Conservation (phyloP, 1,284 basidiomycete species). For the Ceratobasidium sp. region DNA sequence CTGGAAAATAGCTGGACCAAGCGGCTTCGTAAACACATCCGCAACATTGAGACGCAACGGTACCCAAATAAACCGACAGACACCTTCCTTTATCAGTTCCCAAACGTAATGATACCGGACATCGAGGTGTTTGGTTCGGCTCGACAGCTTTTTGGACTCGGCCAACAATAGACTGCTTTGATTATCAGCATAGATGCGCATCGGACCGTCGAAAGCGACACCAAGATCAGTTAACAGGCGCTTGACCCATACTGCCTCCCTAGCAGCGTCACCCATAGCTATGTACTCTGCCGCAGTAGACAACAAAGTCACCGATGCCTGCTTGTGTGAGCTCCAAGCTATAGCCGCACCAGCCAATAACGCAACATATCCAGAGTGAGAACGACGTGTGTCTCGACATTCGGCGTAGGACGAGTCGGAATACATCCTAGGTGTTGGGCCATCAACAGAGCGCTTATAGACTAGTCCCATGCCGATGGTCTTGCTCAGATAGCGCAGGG, state of each 20-base stretch:
- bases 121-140: conserved; percentile 52
- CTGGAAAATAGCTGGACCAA: conserved; percentile 2
- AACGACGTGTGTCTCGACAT: conserved; percentile 44
- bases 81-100: conserved; percentile 44
- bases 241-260: conserved; percentile 51
- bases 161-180: conserved; percentile 47
- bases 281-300: conserved; percentile 57
- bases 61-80: conserved; percentile 18
- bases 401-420: conserved; percentile 27
- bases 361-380: conserved; percentile 57
- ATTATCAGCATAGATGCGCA: conserved; percentile 50
- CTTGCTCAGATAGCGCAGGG: conserved; percentile 28
- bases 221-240: conserved; percentile 41
- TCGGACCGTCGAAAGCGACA: not conserved
- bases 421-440: not conserved
- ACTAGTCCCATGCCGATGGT: conserved; percentile 29
- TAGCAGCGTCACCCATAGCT: conserved; percentile 49
- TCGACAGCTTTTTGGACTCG: conserved; percentile 46
- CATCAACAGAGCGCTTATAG: not conserved
- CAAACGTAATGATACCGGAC: conserved; percentile 50
- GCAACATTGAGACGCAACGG: conserved; percentile 39
- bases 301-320: conserved; percentile 51
- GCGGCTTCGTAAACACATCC: conserved; percentile 44
- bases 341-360: conserved; percentile 51
- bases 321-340: conserved; percentile 53